Conservation (phyloP, 2,329 filamentous ascomycete species). For the Shiraia sp. region DNA sequence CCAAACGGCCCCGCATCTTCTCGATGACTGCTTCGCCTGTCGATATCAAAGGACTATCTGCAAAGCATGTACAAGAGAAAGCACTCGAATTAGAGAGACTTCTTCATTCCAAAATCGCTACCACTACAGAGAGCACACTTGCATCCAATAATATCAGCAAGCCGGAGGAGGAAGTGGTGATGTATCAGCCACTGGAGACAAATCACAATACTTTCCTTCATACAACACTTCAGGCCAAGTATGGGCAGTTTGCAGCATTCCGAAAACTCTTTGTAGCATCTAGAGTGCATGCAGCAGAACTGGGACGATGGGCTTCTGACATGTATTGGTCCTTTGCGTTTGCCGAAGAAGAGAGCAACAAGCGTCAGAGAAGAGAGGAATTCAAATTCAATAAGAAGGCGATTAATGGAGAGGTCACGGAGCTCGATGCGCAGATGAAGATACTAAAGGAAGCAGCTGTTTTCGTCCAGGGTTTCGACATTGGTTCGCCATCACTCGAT, state of each 20-base stretch:
- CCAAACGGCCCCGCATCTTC: conserved; percentile 73
- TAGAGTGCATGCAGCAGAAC: conserved; percentile 61
- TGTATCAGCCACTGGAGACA: conserved; percentile 57
- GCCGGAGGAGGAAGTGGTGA: conserved; percentile 62
- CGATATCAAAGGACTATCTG: conserved; percentile 64
- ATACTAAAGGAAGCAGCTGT: conserved; percentile 63
- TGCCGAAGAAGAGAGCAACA: conserved; percentile 63
- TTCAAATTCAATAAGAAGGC: conserved; percentile 36
- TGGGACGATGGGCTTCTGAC: conserved; percentile 87
- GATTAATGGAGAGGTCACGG: conserved; percentile 33
- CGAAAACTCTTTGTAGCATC: conserved; percentile 63
- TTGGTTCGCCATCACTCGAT: conserved; percentile 47
- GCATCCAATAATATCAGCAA: conserved; percentile 62
- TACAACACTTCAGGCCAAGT: conserved; percentile 57
- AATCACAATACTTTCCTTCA: conserved; percentile 69
- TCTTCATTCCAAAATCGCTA: conserved; percentile 82
- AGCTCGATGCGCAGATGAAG: conserved; percentile 57
- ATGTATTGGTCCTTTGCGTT: conserved; percentile 75
- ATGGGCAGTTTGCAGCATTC: conserved; percentile 58
- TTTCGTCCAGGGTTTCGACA: conserved; percentile 58
- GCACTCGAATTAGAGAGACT: conserved; percentile 74
- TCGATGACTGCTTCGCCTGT: conserved; percentile 98
- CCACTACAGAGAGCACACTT: conserved; percentile 65
- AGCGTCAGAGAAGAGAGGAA: conserved; percentile 62
- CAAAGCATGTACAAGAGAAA: conserved; percentile 68